phyloP scores from a whole-genome alignment of 2,329 filamentous ascomycete species.

The Venturia asperata region DNA sequence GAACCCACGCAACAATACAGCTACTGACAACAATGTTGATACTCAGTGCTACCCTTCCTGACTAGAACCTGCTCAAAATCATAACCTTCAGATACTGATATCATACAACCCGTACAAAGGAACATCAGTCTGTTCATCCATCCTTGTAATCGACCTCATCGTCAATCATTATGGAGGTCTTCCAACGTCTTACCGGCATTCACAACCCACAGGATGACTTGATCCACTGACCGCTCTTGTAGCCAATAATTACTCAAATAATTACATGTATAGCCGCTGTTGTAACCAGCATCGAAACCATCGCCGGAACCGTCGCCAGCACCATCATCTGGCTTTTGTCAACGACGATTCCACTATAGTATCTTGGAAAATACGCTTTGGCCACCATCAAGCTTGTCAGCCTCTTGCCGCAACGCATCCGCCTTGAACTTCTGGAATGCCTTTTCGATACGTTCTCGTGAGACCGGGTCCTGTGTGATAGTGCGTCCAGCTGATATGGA shows the following conservation, averaged over 20 bases:
- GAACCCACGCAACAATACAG: not conserved
- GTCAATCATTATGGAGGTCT: not conserved
- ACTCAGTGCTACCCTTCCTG: not conserved
- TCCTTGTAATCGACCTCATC: not conserved
- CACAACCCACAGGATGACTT: not conserved
- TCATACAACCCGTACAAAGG: not conserved
- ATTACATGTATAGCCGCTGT: not conserved
- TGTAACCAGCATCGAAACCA: not conserved
- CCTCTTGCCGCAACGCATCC: slow-evolving; percentile 55
- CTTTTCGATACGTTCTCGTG: slow-evolving; percentile 51
- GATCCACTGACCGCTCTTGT: not conserved
- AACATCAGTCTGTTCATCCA: not conserved
- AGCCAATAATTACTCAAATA: not conserved
- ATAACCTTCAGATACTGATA: not conserved
- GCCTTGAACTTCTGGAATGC: slow-evolving; percentile 57
- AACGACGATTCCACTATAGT: not conserved
- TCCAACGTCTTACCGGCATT: not conserved
- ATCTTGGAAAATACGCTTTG: slow-evolving; percentile 14
- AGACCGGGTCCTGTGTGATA: slow-evolving; percentile 49
- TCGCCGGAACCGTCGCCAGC: not conserved
- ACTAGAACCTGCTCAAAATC: not conserved
- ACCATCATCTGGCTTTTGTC: not conserved
- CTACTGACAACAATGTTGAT: not conserved
- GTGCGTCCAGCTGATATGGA: slow-evolving; percentile 46
- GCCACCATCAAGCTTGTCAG: slow-evolving; percentile 46